A percentile compares a stretch with the other conserved stretches of the same genome.
phyloP scores from a whole-genome alignment of 208 protist species.

The Herpetomonas samuelpessoai region DNA sequence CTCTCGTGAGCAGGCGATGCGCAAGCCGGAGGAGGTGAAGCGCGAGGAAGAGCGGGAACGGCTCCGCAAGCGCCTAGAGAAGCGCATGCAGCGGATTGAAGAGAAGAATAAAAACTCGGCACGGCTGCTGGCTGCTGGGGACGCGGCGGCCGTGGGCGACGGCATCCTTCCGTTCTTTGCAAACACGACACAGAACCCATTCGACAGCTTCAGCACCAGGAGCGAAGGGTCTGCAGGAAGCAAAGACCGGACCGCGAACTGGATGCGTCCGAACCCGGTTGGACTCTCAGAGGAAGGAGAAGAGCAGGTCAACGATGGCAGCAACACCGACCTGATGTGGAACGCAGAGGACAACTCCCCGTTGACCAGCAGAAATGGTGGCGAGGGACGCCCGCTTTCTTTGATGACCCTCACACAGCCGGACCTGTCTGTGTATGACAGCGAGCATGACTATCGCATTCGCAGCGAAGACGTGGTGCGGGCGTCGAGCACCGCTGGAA shows the following conservation, averaged over 20 bases:
- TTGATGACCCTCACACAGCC: conserved; percentile 43
- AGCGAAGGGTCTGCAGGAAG: background rate
- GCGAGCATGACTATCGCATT: conserved; percentile 64
- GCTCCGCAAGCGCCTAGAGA: conserved; percentile 16
- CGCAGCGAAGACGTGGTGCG: conserved; percentile 46
- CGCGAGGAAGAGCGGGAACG: conserved; percentile 24
- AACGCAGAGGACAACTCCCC: too few relatives aligned
- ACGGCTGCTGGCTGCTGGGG: conserved; percentile 10
- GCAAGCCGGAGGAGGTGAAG: conserved; percentile 21
- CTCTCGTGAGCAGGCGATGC: conserved; percentile 16
- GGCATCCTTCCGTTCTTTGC: conserved; percentile 25
- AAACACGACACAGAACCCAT: background rate
- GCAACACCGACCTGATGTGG: background rate
- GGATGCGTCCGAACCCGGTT: background rate
- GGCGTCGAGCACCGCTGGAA: conserved; percentile 22
- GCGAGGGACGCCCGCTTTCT: conserved; percentile 6
- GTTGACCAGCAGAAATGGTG: too few relatives aligned
- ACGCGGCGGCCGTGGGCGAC: conserved; percentile 19
- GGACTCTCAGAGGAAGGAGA: background rate
- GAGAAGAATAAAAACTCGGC: conserved; percentile 32
- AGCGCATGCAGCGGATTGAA: conserved; percentile 32
- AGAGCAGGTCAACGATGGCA: background rate
- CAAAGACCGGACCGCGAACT: conserved; percentile 21
- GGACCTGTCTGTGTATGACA: conserved; percentile 73
- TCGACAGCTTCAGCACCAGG: background rate